Evolutionary conservation across 352 stramenopile genomes (phyloP), one percentile per base, ranked within the genome.

Genomic region (Globisporangium orthogonon): DNA sequence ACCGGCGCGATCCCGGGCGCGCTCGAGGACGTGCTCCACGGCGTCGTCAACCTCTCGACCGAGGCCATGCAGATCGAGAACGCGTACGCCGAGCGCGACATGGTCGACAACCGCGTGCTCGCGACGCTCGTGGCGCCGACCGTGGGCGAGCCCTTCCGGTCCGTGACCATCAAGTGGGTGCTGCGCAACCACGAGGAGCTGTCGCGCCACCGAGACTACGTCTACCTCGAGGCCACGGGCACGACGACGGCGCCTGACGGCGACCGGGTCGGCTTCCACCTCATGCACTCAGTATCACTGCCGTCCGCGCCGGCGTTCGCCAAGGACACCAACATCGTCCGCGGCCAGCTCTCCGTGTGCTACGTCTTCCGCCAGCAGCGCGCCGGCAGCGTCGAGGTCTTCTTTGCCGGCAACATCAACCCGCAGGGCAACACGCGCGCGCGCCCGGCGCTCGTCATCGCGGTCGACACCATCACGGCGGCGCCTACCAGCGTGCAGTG

Each of bases 111-210:
- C 39, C 52, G 59, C 28, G 59, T 87, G 10, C 64, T 89, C 52
- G 67, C 63, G 43, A 65, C 75, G 33, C 68, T 86, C 18, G 49
- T 76, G 35, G 62, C 72, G 14, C 79, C 79, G 10, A 70, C 57
- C 6, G 39, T 58, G 18, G 58, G 23, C 50, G 69, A 74, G n/a
- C 79, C 79, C 45, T 87, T 89, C 65, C 66, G 66, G n/a, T 67
- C 76, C 23, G 56, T 89, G 44, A 76, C 71, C n/a, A 72, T 89
- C 66, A 89, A 89, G 66, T 89, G 79, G 79, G 67, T 78, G n/a
- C 60, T 89, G 44, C 74, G 73, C 7, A 78, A 87, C 52, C 77
- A 89, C 55, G 65, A 81, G 60, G 65, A 75, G 51, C 66, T 87
- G 39, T 73, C 69, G 30, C 71, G 76, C 43, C 79, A 83, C 52